Evolutionary conservation across 2,329 filamentous ascomycete genomes (phyloP), one percentile per base, ranked within the genome.

Genomic region (Orbilia oligospora): DNA sequence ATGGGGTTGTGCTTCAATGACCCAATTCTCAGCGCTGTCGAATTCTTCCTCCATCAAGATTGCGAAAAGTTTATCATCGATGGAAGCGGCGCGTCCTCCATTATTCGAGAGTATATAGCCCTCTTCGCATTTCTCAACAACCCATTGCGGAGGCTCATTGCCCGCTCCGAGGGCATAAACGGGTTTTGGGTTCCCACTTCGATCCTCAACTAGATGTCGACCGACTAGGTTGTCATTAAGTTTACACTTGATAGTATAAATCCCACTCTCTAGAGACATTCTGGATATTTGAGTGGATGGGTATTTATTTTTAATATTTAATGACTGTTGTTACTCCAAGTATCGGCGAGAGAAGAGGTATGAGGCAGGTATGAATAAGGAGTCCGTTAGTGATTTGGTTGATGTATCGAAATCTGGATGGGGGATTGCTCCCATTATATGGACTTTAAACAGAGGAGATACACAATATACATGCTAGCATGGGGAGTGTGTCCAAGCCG

Each of bases 231-330:
- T 8, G 8, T 20, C 66, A 9, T 20, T 24, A 9, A 36, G 27
- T 24, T 69, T 69, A 14, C 33, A 46, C 24, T 38, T 58, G 53
- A 69, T 69, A 33, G 44, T 48, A 20, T 69, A 69, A 5, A 27
- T 6, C 3, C 66, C 66, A 8, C 16, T 5, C 44, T 69, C 66
- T 0, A 69, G 63, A 66, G 63, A 49, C 63, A 66, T 66, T 22
- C 10, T 66, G 27, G n/a, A 10, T 9, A 44, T 8, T 24, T 61
- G 9, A 38, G 14, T 20, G 18, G 8, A 30, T 55, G 5, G 27
- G n/a, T 33, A 33, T 5, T 33, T 33, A 12, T 30, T 41, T 41
- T 16, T n/a, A 16, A 12, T 38, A 0, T 58, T 38, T 20, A 9
- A 14, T 1, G n/a, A 1, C 24, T 18, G 3, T 30, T 33, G 24